Base-by-base conservation (phyloP, 345 rosid species). In the Gynandropsis gynandra region DNA sequence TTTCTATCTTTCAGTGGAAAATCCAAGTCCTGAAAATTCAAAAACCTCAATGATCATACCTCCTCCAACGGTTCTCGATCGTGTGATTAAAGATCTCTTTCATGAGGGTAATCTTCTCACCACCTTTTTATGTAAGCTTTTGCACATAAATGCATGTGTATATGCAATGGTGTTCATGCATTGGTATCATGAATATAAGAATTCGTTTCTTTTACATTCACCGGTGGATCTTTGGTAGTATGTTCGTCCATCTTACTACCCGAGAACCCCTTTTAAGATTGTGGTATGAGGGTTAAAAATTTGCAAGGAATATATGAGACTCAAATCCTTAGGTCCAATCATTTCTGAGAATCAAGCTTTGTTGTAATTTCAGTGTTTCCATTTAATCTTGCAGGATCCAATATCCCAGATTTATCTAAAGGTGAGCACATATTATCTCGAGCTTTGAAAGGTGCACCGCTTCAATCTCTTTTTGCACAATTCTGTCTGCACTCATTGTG, bases 51-150 rank as follows among this genome's bases (percentile, higher is more conserved):
- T 79, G 88, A 81, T 82, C 59, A 62, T 81, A 69, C 98, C 98
- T 41, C 78, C 98, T 33, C 80, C 85, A 31, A 65, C 90, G 1
- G 93, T 79, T 62, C 78, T 87, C 56, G 98, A 92, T 73, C 93
- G 95, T 32, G 82, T 87, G 67, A 70, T 92, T 56, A 92, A 85
- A 74, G 96, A 92, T 72, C 90, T 92, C 49, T 85, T 92, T 63
- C 93, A 72, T 37, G 81, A 77, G 17, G 98, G 96, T 90, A 80
- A 27, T 36, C 45, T 52, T 62, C 56, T 14, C 50, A 36, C 42
- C 27, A 16, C 52, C 31, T 37, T 43, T 52, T 46, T 38, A 8
- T 61, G 8, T 33, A 16, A 18, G 29, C 29, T 2, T 24, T 24
- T 24, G 2, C 31, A 34, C 51, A 14, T 54, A 53, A 44, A 53